Evolutionary conservation across 2,329 filamentous ascomycete species (phyloP).

Genomic region (Metarhizium anisopliae): DNA sequence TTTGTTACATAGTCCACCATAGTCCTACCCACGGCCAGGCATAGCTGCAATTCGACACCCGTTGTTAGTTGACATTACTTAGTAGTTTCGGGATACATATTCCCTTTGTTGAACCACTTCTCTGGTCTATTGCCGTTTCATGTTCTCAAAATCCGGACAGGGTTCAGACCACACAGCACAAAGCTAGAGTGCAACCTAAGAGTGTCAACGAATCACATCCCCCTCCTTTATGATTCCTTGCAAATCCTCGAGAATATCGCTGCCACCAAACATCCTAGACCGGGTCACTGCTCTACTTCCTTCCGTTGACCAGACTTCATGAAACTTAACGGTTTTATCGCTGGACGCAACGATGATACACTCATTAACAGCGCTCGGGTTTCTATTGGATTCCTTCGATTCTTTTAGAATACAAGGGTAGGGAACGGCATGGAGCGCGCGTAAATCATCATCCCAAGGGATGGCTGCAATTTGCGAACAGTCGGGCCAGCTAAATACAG

Average conservation of each 20-base stretch:
- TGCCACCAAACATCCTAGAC: conserved; percentile 64
- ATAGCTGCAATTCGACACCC: neutral
- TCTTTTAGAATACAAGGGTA: conserved; percentile 51
- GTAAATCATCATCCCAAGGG: conserved; percentile 70
- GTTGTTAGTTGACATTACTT: neutral
- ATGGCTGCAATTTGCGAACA: conserved; percentile 80
- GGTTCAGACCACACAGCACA: neutral
- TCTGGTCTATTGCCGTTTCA: neutral
- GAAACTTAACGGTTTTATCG: conserved; percentile 88
- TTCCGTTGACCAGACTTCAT: conserved; percentile 79
- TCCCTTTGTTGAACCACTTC: neutral
- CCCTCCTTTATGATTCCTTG: conserved; percentile 71
- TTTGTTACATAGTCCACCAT: neutral
- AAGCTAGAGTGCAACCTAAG: neutral
- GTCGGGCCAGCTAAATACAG: conserved; percentile 89
- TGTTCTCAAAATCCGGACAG: neutral
- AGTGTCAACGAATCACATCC: conserved; percentile 56
- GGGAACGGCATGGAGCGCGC: conserved; percentile 79
- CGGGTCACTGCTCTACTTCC: conserved; percentile 43
- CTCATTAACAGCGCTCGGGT: conserved; percentile 23
- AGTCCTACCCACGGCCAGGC: neutral
- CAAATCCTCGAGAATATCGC: conserved; percentile 73
- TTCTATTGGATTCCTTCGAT: conserved; percentile 16
- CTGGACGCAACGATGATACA: conserved; percentile 89
- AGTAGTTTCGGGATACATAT: neutral